Percentiles rank a stretch among this genome's conserved stretches.
phyloP scores from a whole-genome alignment of 192 early-diverging fungal species.

The Endogone sp. region DNA sequence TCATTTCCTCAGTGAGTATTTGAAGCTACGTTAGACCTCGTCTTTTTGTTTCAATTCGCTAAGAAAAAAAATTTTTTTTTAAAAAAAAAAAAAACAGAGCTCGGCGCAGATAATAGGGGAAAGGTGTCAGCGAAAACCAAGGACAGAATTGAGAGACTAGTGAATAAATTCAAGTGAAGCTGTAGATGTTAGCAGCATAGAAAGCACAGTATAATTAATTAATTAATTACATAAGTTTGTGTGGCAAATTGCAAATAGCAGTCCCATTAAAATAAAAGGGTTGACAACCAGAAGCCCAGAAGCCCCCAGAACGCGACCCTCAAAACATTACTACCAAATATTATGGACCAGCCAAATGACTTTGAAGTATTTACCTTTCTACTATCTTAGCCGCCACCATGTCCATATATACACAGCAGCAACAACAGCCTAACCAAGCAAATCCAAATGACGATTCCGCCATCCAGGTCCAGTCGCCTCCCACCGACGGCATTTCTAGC shows the following conservation, averaged over 20 bases:
- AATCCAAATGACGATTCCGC: not conserved
- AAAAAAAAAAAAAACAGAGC: too few species aligned
- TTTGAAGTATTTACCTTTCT: not conserved
- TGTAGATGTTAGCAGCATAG: too few species aligned
- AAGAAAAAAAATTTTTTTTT: too few species aligned
- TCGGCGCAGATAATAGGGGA: too few species aligned
- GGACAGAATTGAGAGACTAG: not conserved
- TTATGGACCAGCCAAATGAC: not conserved
- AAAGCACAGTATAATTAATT: not conserved
- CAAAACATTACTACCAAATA: not conserved
- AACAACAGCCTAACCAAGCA: not conserved
- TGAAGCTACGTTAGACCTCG: too few species aligned
- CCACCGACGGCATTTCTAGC: conserved; percentile 74
- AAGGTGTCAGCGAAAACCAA: not conserved
- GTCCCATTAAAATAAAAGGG: not conserved
- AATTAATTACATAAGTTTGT: not conserved
- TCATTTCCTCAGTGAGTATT: conserved; percentile 29
- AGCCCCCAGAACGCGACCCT: not conserved
- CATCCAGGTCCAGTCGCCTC: conserved; percentile 31
- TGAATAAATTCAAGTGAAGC: not conserved
- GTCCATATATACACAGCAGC: not conserved
- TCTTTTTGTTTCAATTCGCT: too few species aligned
- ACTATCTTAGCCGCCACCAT: not conserved
- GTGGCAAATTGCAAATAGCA: not conserved
- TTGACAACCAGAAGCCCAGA: too few species aligned